These are phyloP conservation scores for Russula compacta DNA, from an alignment of 768 basidiomycete genomes.

Conservation along the genomic window DNA sequence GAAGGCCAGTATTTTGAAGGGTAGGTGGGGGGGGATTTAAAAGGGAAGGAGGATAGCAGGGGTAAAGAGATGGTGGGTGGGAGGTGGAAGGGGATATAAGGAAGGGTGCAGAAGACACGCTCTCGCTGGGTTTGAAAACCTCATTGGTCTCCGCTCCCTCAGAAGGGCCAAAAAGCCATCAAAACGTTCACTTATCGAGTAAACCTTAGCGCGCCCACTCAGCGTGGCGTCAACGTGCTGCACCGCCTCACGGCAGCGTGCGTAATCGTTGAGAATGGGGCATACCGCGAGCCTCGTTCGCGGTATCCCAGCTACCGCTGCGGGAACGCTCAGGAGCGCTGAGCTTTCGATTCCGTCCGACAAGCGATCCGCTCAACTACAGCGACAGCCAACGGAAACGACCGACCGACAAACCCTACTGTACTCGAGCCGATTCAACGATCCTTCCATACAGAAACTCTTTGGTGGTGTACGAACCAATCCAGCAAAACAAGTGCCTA, in stretches of 20 bases:
- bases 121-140: slow-evolving; percentile 12
- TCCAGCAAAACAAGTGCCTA: slow-evolving; percentile 4
- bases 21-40: not conserved
- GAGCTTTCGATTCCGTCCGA: slow-evolving; percentile 12
- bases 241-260: not conserved
- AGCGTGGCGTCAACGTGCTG: slow-evolving; percentile 15
- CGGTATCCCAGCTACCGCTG: not conserved
- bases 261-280: not conserved
- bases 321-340: not conserved
- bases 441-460: not conserved
- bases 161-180: not conserved
- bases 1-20: not conserved
- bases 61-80: not conserved
- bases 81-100: not conserved
- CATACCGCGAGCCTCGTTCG: not conserved
- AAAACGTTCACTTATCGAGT: not conserved
- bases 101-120: not conserved
- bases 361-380: slow-evolving; percentile 11
- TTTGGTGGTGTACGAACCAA: not conserved
- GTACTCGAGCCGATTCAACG: not conserved
- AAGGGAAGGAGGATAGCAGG: not conserved
- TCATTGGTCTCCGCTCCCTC: not conserved
- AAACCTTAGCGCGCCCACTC: slow-evolving; percentile 7
- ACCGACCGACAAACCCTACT: slow-evolving; percentile 6
- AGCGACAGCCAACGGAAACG: slow-evolving; percentile 5